A percentile compares a stretch with the other conserved stretches of the same genome.
These are phyloP conservation scores for Yamadazyma sp. DNA, from an alignment of 1,139 yeast species.

Conservation along the genomic window DNA sequence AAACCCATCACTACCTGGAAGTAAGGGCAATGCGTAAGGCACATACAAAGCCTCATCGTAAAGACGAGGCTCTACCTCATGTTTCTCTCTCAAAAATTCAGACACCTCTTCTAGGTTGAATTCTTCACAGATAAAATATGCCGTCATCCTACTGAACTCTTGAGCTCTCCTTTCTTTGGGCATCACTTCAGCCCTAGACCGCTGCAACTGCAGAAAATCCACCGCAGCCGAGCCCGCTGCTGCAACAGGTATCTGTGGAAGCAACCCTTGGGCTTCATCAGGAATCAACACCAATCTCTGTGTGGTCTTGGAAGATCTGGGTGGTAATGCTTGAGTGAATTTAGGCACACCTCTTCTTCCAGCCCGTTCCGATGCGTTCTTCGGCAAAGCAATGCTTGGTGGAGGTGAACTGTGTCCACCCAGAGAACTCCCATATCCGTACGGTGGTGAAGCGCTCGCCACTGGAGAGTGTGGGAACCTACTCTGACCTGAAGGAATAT, in stretches of 20 bases:
- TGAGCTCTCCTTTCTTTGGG: slow-evolving; percentile 67
- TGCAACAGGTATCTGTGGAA: slow-evolving; percentile 17
- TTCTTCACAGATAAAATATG: slow-evolving; percentile 84
- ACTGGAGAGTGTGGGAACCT: slow-evolving; percentile 37
- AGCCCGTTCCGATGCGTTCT: slow-evolving; percentile 16
- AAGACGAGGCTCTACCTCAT: slow-evolving; percentile 79
- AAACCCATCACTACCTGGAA: slow-evolving; percentile 85
- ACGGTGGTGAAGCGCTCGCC: slow-evolving; percentile 9
- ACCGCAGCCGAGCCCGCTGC: slow-evolving; percentile 10
- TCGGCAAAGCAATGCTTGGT: slow-evolving; percentile 13
- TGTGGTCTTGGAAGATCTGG: slow-evolving; percentile 84
- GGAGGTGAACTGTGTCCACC: slow-evolving; percentile 14
- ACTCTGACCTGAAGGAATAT: slow-evolving; percentile 78
- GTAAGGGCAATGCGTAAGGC: slow-evolving; percentile 82
- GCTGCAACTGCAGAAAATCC: slow-evolving; percentile 37
- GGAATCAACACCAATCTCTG: slow-evolving; percentile 88
- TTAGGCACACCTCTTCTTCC: slow-evolving; percentile 51
- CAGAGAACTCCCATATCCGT: slow-evolving; percentile 8
- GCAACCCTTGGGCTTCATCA: slow-evolving; percentile 43
- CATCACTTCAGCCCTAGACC: slow-evolving; percentile 70
- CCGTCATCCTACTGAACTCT: slow-evolving; percentile 82
- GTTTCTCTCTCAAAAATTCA: slow-evolving; percentile 63
- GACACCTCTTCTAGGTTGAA: slow-evolving; percentile 66
- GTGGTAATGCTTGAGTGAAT: slow-evolving; percentile 67
- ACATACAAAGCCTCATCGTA: slow-evolving; percentile 92